Evolutionary conservation across 2,329 filamentous ascomycete genomes (phyloP), one percentile per base, ranked within the genome.

Genomic region (Fusarium tuaranense): DNA sequence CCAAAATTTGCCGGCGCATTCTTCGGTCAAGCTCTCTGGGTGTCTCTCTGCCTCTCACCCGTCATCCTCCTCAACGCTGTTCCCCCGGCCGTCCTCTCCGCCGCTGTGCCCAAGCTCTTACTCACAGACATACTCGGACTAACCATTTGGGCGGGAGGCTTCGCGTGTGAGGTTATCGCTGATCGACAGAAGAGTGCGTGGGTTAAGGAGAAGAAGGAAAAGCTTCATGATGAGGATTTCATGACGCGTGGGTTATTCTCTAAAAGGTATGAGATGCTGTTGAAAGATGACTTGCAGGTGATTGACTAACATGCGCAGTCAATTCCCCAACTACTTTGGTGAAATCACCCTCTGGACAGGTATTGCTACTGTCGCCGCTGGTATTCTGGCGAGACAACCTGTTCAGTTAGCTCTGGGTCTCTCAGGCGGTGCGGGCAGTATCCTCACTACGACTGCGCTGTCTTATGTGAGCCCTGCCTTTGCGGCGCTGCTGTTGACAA

Each of bases 261-360:
- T 7, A 87, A 88, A 78, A 89, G 84, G 86, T 86, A 69, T 70
- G 82, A 78, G 44, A 38, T 58, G 6, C 20, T 38, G 16, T n/a
- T 22, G 25, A n/a, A 32, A 20, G 1, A 4, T 20, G 25, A n/a
- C 46, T 12, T 27, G 5, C 4, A n/a, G 8, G 36, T 10, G 10
- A 20, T 18, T 30, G 14, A 63, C 41, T 63, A 38, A 41, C 18
- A 16, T 22, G 30, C 14, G 4, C 32, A 84, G 86, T 58, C 83
- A 90, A 70, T 90, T 92, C 81, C 92, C 92, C 1, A 92, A 94
- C 78, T 94, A 94, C 83, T 92, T 94, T 79, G 92, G 92, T n/a
- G 92, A 94, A 81, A 87, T 86, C 32, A 92, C 90, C 13, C 83
- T 94, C 36, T 94, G 92, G 92, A 90, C 88, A 0, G 92, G 92